A percentile compares a stretch with the other conserved stretches of the same genome.
Evolutionary conservation across 495 filamentous ascomycete genomes (phyloP).

Genomic region (Aspergillus haitiensis): DNA sequence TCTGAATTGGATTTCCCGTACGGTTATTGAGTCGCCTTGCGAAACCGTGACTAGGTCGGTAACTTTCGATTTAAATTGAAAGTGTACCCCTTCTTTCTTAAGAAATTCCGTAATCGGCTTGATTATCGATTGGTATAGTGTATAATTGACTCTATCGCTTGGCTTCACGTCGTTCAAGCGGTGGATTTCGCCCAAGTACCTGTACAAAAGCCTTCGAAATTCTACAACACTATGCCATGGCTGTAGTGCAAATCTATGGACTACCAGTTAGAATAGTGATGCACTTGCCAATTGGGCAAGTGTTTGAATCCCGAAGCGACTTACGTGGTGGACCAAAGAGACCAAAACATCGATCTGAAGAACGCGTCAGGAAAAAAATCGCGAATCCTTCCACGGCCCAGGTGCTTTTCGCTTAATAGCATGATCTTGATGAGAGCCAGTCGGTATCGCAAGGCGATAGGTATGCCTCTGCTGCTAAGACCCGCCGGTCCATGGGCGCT

Average conservation of each 20-base stretch:
- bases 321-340: constrained; percentile 5
- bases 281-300: neutral
- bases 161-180: neutral
- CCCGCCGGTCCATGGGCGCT: no score
- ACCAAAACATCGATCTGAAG: neutral
- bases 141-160: neutral
- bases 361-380: neutral
- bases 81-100: neutral
- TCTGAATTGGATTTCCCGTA: neutral
- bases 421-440: neutral
- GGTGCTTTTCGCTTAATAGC: neutral
- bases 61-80: neutral
- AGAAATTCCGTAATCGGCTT: neutral
- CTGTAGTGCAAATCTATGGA: neutral
- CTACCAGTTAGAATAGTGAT: no score
- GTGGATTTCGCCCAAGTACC: neutral
- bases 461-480: neutral
- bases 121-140: no score
- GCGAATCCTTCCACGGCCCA: neutral
- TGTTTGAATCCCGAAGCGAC: neutral
- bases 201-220: neutral
- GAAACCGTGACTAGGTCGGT: neutral
- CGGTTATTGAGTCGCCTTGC: neutral
- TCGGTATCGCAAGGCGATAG: neutral
- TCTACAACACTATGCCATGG: neutral